Evolutionary conservation across 805 yeast genomes (phyloP).

Genomic region (Metschnikowia peoriensis): DNA sequence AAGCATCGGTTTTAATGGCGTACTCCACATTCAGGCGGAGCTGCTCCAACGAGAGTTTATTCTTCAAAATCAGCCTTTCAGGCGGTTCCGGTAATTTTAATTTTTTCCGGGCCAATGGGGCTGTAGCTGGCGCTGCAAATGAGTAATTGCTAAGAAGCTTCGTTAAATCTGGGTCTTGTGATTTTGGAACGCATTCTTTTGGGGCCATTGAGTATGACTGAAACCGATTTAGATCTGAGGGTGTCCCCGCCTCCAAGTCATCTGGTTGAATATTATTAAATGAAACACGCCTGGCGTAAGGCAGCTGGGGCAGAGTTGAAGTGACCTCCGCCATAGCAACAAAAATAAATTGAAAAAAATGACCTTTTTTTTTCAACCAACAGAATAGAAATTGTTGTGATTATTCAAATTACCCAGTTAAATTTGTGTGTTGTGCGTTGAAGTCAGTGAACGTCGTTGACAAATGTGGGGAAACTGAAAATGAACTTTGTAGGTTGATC

Average conservation of each 20-base stretch:
- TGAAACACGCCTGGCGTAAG: slow-evolving; percentile 39
- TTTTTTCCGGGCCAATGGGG: slow-evolving; percentile 17
- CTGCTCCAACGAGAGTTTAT: slow-evolving; percentile 31
- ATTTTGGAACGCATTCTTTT: background rate
- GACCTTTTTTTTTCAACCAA: too few relatives aligned
- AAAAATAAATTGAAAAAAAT: too few relatives aligned
- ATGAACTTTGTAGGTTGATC: background rate
- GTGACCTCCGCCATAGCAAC: slow-evolving; percentile 8
- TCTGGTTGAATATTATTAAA: slow-evolving; percentile 41
- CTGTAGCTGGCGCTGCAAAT: slow-evolving; percentile 3
- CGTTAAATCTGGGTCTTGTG: slow-evolving; percentile 6
- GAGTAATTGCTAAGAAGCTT: slow-evolving; percentile 20
- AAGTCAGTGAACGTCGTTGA: too few relatives aligned
- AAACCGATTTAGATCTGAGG: slow-evolving; percentile 3
- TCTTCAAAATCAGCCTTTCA: slow-evolving; percentile 39
- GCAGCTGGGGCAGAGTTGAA: slow-evolving; percentile 2
- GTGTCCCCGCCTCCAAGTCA: slow-evolving; percentile 9
- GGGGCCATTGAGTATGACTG: slow-evolving; percentile 9
- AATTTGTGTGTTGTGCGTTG: too few relatives aligned
- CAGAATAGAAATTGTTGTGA: too few relatives aligned
- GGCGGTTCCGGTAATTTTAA: slow-evolving; percentile 32
- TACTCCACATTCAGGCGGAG: slow-evolving; percentile 18
- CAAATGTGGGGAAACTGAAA: background rate
- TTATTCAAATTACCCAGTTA: too few relatives aligned
- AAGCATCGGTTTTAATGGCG: slow-evolving; percentile 14